Conservation (phyloP, 176 grass and related monocot genomes). For the Zea luxurians region DNA sequence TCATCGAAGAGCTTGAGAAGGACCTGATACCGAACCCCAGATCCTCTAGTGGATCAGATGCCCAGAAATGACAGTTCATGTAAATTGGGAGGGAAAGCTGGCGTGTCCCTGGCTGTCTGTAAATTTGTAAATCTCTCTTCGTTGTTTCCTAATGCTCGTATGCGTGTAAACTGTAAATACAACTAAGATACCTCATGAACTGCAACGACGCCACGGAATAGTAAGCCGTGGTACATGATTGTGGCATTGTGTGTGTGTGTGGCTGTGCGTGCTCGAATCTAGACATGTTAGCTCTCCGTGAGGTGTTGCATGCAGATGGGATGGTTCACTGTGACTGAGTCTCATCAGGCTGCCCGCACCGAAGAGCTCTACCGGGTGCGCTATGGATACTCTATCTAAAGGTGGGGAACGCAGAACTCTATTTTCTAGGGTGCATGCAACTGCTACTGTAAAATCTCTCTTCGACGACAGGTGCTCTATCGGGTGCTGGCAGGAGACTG, state of each 20-base stretch:
- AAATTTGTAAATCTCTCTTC: no score
- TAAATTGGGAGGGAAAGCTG: neutral
- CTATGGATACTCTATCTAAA: no score
- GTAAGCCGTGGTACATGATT: slow-evolving; percentile 11
- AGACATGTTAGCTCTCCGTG: neutral
- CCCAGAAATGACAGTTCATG: slow-evolving; percentile 29
- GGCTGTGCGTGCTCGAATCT: neutral
- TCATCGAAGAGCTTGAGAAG: slow-evolving; percentile 51
- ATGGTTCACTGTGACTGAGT: neutral
- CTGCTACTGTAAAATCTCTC: no score
- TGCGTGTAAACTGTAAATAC: slow-evolving; percentile 11
- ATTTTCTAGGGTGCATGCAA: no score
- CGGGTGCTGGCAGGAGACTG: no score
- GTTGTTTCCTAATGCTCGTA: neutral
- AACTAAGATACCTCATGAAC: neutral
- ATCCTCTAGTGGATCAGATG: slow-evolving; percentile 23
- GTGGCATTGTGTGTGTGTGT: neutral
- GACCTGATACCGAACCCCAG: slow-evolving; percentile 41
- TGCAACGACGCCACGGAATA: slow-evolving; percentile 12
- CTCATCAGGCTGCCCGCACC: no score
- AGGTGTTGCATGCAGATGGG: neutral
- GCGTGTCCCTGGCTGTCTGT: neutral
- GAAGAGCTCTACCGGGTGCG: no score
- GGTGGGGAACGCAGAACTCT: no score
- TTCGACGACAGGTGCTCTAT: no score